Percentiles rank a stretch among this genome's conserved stretches.
phyloP scores from a whole-genome alignment of 805 yeast species.

The Pichia phayaonensis region DNA sequence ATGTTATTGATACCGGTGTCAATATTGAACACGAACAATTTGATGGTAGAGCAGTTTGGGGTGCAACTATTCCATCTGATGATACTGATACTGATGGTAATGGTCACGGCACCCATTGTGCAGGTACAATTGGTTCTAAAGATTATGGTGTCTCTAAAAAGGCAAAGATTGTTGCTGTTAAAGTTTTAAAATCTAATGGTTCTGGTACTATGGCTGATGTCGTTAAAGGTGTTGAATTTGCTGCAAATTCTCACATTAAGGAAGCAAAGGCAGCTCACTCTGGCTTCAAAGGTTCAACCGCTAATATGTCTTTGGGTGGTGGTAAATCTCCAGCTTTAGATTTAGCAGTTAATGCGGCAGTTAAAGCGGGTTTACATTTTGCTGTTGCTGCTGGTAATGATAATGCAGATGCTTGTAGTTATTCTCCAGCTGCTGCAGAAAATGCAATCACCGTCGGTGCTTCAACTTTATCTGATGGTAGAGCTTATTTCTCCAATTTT shows the following conservation, averaged over 20 bases:
- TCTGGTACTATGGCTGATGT: constrained; percentile 81
- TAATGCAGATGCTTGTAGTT: constrained; percentile 85
- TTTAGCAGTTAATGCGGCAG: constrained; percentile 84
- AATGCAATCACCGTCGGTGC: constrained; percentile 93
- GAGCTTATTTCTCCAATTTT: constrained; percentile 93
- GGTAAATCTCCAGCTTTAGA: constrained; percentile 85
- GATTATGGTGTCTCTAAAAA: constrained; percentile 79
- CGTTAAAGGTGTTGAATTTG: constrained; percentile 77
- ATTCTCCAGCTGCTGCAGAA: constrained; percentile 85
- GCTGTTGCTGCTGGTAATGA: constrained; percentile 98
- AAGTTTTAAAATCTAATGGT: constrained; percentile 76
- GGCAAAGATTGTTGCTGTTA: constrained; percentile 73
- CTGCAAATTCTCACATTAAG: constrained; percentile 61
- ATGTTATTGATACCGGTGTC: constrained; percentile 87
- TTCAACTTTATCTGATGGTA: constrained; percentile 74
- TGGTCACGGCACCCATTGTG: constrained; percentile 96
- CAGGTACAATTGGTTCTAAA: constrained; percentile 86
- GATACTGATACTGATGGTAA: constrained; percentile 72
- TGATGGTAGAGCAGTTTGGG: constrained; percentile 81
- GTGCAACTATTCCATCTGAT: constrained; percentile 68
- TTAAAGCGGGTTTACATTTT: constrained; percentile 79
- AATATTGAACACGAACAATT: constrained; percentile 69
- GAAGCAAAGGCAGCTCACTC: constrained; percentile 42
- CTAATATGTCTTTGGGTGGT: constrained; percentile 93
- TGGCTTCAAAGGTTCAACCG: constrained; percentile 78